Conservation (phyloP, 495 filamentous ascomycete genomes). For the Neurospora africana region DNA sequence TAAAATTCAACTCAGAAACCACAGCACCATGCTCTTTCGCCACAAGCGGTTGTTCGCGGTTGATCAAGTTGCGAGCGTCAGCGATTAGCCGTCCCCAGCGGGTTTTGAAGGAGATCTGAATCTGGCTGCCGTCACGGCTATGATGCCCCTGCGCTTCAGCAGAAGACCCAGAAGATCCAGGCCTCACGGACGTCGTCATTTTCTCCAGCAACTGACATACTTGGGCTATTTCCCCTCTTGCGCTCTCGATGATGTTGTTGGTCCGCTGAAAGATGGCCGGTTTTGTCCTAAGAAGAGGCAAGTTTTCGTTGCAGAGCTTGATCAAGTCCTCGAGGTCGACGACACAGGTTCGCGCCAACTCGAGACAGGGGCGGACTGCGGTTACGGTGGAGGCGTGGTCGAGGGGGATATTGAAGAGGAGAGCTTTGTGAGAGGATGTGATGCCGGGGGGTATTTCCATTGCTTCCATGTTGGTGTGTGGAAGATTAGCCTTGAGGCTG, state of each 20-base stretch:
- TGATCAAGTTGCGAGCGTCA: not conserved
- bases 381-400: constrained; percentile 4
- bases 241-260: constrained; percentile 10
- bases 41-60: constrained; percentile 5
- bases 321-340: constrained; percentile 12
- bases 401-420: constrained; percentile 8
- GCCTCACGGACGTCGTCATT: not conserved
- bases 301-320: constrained; percentile 8
- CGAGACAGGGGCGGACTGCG: constrained; percentile 9
- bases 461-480: not conserved
- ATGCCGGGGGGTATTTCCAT: not conserved
- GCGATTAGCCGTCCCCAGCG: not conserved
- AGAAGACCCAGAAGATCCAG: not conserved
- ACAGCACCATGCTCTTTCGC: constrained; percentile 7
- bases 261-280: constrained; percentile 6
- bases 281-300: constrained; percentile 3
- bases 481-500: not conserved
- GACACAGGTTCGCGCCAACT: constrained; percentile 10
- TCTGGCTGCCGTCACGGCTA: not conserved
- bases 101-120: not conserved
- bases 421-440: not conserved
- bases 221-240: constrained; percentile 1
- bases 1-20: constrained; percentile 38
- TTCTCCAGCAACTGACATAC: constrained; percentile 11
- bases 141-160: not conserved